phyloP scores from a whole-genome alignment of 2,329 filamentous ascomycete genomes.

The Botrytis galanthina region DNA sequence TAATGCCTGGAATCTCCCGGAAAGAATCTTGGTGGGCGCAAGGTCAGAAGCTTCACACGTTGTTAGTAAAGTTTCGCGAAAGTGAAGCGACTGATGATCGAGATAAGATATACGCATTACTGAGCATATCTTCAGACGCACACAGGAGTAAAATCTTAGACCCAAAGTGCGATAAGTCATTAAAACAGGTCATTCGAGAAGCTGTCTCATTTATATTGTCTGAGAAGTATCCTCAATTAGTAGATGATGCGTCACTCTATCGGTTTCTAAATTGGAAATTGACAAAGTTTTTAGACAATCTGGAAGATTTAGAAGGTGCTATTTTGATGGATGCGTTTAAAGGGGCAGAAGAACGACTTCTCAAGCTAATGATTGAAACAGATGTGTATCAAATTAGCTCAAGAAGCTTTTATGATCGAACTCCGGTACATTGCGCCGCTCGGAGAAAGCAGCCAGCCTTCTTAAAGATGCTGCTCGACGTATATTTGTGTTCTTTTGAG shows the following conservation, averaged over 20 bases:
- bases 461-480: conserved; percentile 7
- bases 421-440: conserved; percentile 9
- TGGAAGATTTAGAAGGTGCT: neutral
- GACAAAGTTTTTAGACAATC: neutral
- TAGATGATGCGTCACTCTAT: neutral
- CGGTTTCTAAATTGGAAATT: conserved; percentile 2
- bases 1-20: conserved; percentile 21
- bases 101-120: conserved; percentile 23
- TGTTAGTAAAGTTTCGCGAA: conserved; percentile 22
- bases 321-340: neutral
- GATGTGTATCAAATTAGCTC: conserved; percentile 19
- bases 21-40: conserved; percentile 18
- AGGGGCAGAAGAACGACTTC: neutral
- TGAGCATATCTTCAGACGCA: conserved; percentile 1
- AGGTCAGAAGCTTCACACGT: conserved; percentile 15
- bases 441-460: neutral
- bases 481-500: neutral
- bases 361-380: conserved; percentile 16
- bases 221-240: neutral
- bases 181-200: neutral
- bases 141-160: neutral
- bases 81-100: conserved; percentile 23
- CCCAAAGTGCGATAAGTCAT: neutral
- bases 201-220: neutral
- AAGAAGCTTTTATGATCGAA: conserved; percentile 15